These are phyloP conservation scores for Allomyces javanicus DNA, from an alignment of 192 early-diverging fungal genomes.

Conservation along the genomic window DNA sequence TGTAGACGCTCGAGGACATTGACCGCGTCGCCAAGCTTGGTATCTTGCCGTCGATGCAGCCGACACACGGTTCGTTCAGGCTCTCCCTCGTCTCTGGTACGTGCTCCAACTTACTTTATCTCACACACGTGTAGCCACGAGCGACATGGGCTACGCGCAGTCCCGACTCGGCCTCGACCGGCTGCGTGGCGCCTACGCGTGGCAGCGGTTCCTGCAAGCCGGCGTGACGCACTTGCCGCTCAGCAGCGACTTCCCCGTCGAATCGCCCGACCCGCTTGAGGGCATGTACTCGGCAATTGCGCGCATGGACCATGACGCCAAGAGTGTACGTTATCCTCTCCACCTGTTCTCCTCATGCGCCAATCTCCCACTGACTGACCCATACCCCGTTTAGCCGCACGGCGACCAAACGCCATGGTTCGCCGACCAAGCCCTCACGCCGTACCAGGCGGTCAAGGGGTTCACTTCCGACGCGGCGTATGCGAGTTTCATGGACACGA, in stretches of 20 bases:
- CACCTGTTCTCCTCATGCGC: not conserved
- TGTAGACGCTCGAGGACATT: constrained; percentile 21
- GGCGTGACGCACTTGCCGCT: constrained; percentile 17
- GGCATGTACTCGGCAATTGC: constrained; percentile 36
- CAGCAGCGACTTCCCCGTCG: constrained; percentile 35
- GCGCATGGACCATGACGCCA: constrained; percentile 16
- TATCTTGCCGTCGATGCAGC: constrained; percentile 33
- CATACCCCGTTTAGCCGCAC: constrained; percentile 15
- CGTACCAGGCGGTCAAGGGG: constrained; percentile 22
- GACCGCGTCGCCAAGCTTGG: constrained; percentile 18
- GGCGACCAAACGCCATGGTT: constrained; percentile 20
- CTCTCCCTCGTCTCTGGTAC: not conserved
- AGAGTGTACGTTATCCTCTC: constrained; percentile 12
- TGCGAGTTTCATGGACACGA: constrained; percentile 21
- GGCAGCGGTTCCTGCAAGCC: constrained; percentile 19
- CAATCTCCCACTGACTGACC: not conserved
- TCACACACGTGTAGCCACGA: constrained; percentile 16
- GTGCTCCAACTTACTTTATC: not conserved
- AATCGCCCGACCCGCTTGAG: constrained; percentile 23
- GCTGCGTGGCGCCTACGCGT: constrained; percentile 25
- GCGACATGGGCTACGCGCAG: constrained; percentile 30
- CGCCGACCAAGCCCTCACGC: constrained; percentile 15
- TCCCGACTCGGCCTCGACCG: constrained; percentile 21
- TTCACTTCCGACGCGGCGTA: constrained; percentile 35
- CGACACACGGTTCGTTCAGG: constrained; percentile 21